Percentiles rank a stretch among this genome's conserved stretches.
Conservation (phyloP, 768 basidiomycete species). For the Pulveroboletus sp. region DNA sequence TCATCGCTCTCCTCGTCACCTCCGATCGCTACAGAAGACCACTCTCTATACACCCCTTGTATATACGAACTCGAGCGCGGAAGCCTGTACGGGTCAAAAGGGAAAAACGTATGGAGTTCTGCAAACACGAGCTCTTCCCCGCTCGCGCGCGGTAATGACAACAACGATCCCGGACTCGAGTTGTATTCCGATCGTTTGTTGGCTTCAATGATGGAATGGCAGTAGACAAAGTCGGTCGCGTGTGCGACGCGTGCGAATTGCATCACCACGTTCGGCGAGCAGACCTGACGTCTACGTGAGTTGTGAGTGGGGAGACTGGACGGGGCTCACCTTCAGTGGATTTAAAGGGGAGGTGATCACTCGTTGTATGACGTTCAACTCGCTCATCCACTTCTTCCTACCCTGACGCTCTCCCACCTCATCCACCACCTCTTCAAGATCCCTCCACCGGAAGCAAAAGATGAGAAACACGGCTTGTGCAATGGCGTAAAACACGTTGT, state of each 20-base stretch:
- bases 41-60: conserved; percentile 82
- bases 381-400: conserved; percentile 77
- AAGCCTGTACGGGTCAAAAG: conserved; percentile 95
- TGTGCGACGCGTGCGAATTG: conserved; percentile 95
- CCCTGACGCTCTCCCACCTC: conserved; percentile 49
- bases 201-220: conserved; percentile 87
- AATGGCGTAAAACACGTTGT: conserved; percentile 87
- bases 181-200: conserved; percentile 67
- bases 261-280: conserved; percentile 82
- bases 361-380: conserved; percentile 72
- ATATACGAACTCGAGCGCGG: conserved; percentile 75
- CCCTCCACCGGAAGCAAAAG: conserved; percentile 97
- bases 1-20: conserved; percentile 71
- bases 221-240: conserved; percentile 87
- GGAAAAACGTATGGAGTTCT: conserved; percentile 93
- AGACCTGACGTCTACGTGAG: conserved; percentile 51
- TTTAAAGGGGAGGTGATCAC: conserved; percentile 80
- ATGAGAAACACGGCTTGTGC: conserved; percentile 90
- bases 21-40: conserved; percentile 71
- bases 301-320: not conserved
- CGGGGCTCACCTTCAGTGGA: conserved; percentile 56
- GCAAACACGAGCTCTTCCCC: conserved; percentile 41
- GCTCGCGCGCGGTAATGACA: conserved; percentile 12
- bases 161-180: conserved; percentile 19
- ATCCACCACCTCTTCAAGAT: conserved; percentile 60